Conservation (phyloP, 768 basidiomycete genomes). For the Mycena pura region DNA sequence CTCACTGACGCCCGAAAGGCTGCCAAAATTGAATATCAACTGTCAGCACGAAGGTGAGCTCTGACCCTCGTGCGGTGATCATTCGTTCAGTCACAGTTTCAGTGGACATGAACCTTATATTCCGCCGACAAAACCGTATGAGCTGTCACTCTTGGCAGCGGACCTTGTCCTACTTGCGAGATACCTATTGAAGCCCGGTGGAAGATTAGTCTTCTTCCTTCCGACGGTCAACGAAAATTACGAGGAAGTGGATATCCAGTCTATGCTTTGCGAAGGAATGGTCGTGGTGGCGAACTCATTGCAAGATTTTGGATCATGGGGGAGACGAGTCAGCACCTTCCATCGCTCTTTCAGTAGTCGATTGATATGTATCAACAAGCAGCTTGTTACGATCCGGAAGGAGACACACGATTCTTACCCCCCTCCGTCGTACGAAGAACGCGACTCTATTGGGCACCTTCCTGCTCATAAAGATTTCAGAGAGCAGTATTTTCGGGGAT, state of each 20-base stretch:
- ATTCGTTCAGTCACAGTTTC: background rate
- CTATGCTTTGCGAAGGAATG: slow-evolving; percentile 86
- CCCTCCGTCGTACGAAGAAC: slow-evolving; percentile 55
- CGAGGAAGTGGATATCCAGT: slow-evolving; percentile 82
- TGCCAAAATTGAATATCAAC: slow-evolving; percentile 45
- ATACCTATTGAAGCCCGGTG: slow-evolving; percentile 83
- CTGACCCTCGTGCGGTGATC: background rate
- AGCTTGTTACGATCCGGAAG: slow-evolving; percentile 95
- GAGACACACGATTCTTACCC: slow-evolving; percentile 49
- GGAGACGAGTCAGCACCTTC: slow-evolving; percentile 71
- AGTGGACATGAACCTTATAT: slow-evolving; percentile 77
- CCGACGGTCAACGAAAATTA: slow-evolving; percentile 94
- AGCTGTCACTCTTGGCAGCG: slow-evolving; percentile 79
- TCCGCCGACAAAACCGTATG: slow-evolving; percentile 92
- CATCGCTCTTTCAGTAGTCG: background rate
- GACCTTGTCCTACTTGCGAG: slow-evolving; percentile 86
- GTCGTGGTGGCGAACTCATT: slow-evolving; percentile 85
- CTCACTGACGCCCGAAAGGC: slow-evolving; percentile 46
- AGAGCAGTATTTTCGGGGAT: slow-evolving; percentile 86
- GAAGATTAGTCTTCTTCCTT: slow-evolving; percentile 94
- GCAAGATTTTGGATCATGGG: slow-evolving; percentile 96
- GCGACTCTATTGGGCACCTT: slow-evolving; percentile 42
- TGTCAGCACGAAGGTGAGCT: slow-evolving; percentile 52
- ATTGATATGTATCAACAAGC: slow-evolving; percentile 5
- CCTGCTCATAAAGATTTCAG: slow-evolving; percentile 93